These are phyloP conservation scores for Coprinopsis sp. DNA, from an alignment of 768 basidiomycete species.

Conservation along the genomic window DNA sequence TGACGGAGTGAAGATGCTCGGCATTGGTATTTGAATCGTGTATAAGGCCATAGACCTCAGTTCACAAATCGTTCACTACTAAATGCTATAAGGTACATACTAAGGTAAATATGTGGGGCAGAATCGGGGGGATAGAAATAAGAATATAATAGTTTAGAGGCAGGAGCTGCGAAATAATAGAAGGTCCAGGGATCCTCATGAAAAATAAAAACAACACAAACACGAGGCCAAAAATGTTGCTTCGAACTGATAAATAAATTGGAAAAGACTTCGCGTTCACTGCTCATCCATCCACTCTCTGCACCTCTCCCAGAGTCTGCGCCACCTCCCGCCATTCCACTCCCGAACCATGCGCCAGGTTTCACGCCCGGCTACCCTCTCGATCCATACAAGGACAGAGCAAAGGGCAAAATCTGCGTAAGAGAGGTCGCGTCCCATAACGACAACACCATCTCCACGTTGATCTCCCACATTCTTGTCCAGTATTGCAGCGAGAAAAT, in stretches of 20 bases:
- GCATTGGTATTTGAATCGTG: too few relatives aligned
- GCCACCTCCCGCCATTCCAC: slow-evolving; percentile 71
- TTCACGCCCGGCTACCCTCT: slow-evolving; percentile 66
- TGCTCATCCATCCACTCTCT: slow-evolving; percentile 64
- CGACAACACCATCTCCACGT: slow-evolving; percentile 54
- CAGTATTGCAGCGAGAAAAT: slow-evolving; percentile 58
- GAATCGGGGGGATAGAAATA: too few relatives aligned
- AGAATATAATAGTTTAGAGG: too few relatives aligned
- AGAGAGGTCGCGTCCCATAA: slow-evolving; percentile 59
- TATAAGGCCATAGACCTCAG: too few relatives aligned
- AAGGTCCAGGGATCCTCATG: too few relatives aligned
- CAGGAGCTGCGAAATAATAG: too few relatives aligned
- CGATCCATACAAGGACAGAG: slow-evolving; percentile 69
- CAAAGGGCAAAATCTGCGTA: slow-evolving; percentile 75
- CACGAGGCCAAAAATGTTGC: too few relatives aligned
- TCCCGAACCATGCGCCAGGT: slow-evolving; percentile 65
- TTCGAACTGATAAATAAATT: slow-evolving; percentile 7
- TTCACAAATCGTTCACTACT: too few relatives aligned
- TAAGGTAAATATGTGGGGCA: too few relatives aligned
- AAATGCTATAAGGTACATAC: too few relatives aligned
- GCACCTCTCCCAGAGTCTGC: slow-evolving; percentile 56
- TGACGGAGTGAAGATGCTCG: too few relatives aligned
- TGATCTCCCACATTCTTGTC: slow-evolving; percentile 59
- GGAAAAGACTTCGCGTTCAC: slow-evolving; percentile 23
- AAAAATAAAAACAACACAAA: too few relatives aligned